Evolutionary conservation across 2,329 filamentous ascomycete genomes (phyloP).

Genomic region (Fusarium newnesense): DNA sequence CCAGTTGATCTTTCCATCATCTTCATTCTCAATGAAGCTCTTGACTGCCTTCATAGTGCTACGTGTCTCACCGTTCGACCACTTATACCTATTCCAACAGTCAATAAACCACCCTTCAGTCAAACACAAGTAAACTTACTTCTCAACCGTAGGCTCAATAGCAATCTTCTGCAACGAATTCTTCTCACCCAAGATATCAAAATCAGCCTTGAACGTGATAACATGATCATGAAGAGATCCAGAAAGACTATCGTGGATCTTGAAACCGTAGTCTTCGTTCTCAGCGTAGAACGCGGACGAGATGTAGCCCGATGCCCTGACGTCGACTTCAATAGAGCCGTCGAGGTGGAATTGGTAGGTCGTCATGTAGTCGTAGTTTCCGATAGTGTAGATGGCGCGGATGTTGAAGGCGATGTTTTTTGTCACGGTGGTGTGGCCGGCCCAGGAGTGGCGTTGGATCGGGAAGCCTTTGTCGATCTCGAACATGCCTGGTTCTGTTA

Average conservation of each 20-base stretch:
- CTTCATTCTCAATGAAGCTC: slow-evolving; percentile 4
- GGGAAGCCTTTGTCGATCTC: slow-evolving; percentile 10
- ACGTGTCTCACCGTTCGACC: not conserved
- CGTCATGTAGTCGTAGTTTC: slow-evolving; percentile 9
- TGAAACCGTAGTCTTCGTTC: slow-evolving; percentile 5
- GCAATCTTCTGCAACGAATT: slow-evolving; percentile 1
- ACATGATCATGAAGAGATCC: not conserved
- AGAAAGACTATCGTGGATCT: slow-evolving; percentile 1
- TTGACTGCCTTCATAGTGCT: slow-evolving; percentile 1
- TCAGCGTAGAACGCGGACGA: not conserved
- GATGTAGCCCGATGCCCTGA: slow-evolving; percentile 3
- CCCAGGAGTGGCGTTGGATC: slow-evolving; percentile 6
- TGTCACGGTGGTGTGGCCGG: not conserved
- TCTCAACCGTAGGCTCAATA: not conserved
- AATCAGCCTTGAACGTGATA: not conserved
- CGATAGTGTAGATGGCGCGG: slow-evolving; percentile 7
- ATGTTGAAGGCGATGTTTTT: slow-evolving; percentile 6
- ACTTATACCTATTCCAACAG: not conserved
- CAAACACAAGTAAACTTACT: not conserved
- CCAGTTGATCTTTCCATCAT: slow-evolving; percentile 5
- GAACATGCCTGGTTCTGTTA: not conserved
- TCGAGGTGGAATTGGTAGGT: not conserved
- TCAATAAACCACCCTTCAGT: accelerated
- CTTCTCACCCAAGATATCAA: not conserved
- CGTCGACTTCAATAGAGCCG: not conserved